phyloP scores from a whole-genome alignment of 164 flowering plant genomes.

The Tinospora cordifolia region DNA sequence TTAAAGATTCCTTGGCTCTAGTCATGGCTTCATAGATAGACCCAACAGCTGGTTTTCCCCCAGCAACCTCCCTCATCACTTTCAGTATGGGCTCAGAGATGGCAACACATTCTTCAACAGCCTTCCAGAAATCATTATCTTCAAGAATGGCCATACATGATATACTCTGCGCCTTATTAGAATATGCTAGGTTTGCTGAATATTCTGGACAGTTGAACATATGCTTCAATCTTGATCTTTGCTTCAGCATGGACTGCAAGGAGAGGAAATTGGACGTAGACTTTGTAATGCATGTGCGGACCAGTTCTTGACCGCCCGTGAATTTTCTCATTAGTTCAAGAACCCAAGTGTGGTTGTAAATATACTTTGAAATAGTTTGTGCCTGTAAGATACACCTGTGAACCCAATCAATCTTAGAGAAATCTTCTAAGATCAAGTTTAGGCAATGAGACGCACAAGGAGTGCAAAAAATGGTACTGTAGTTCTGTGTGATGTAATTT shows the following conservation, averaged over 20 bases:
- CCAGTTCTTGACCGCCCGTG: slow-evolving; percentile 75
- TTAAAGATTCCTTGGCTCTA: slow-evolving; percentile 78
- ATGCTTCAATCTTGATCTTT: slow-evolving; percentile 53
- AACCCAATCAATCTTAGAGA: slow-evolving; percentile 86
- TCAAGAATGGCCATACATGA: slow-evolving; percentile 52
- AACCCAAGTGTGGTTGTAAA: slow-evolving; percentile 59
- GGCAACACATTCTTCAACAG: slow-evolving; percentile 81
- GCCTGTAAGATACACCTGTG: slow-evolving; percentile 71
- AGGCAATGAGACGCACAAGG: slow-evolving; percentile 86
- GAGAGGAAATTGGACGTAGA: slow-evolving; percentile 68
- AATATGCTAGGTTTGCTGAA: slow-evolving; percentile 38
- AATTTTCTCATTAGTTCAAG: slow-evolving; percentile 73
- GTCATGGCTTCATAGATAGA: slow-evolving; percentile 78
- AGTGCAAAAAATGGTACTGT: slow-evolving; percentile 63
- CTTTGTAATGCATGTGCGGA: slow-evolving; percentile 65
- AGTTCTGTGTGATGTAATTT: slow-evolving; percentile 62
- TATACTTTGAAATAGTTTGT: slow-evolving; percentile 64
- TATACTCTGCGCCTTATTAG: slow-evolving; percentile 52
- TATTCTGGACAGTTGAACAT: slow-evolving; percentile 75
- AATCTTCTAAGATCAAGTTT: slow-evolving; percentile 74
- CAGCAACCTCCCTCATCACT: slow-evolving; percentile 77
- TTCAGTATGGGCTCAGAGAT: slow-evolving; percentile 79
- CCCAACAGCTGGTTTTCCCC: slow-evolving; percentile 79
- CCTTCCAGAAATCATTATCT: slow-evolving; percentile 77
- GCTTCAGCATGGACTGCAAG: slow-evolving; percentile 65